Evolutionary conservation across 495 filamentous ascomycete genomes (phyloP), one percentile per base, ranked within the genome.

Genomic region (Annulohypoxylon moriforme): DNA sequence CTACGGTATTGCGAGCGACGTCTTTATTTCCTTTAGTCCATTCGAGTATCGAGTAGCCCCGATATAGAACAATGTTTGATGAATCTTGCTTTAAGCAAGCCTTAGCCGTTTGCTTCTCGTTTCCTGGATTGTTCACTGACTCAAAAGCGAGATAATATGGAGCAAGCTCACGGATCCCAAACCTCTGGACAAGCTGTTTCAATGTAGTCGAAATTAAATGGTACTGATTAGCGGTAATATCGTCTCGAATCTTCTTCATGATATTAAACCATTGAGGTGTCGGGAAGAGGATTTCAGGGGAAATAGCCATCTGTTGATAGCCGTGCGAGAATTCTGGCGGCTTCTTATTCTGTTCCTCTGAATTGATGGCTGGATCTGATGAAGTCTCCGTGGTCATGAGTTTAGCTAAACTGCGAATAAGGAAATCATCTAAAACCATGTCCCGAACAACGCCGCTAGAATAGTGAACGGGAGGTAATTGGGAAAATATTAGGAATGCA

Each of bases 31-130:
- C 84, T 55, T 84, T 85, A 29, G 84, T 83, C 72, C 83, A 87
- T 76, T 97, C 91, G 40, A 93, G 86, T 24, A 94, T 80, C 3
- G 91, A 91, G 68, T 94, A 95, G 0, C 88, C 89, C 72, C 94
- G 92, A 78, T 95, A 97, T 4, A 97, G 80, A 31, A 84, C 80
- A 8, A 93, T 76, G 73, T 86, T 92, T 0, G 89, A 85, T 1
- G 88, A 82, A 66, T 89, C 85, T 57, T 84, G 83, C 73, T 93
- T 95, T 10, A 98, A 76, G 0, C 96, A 78, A 1, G 74, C 80
- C 71, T 94, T 97, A 9, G 92, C 92, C 11, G 85, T 85, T 72
- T 93, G 94, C 66, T 85, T 91, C 44, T 87, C 88, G n/a, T 82
- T 78, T 20, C 77, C 68, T 24, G 83, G 80, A 57, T 88, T 83